phyloP scores from a whole-genome alignment of 257 asterid genomes.

The Solanum sparsipilum region DNA sequence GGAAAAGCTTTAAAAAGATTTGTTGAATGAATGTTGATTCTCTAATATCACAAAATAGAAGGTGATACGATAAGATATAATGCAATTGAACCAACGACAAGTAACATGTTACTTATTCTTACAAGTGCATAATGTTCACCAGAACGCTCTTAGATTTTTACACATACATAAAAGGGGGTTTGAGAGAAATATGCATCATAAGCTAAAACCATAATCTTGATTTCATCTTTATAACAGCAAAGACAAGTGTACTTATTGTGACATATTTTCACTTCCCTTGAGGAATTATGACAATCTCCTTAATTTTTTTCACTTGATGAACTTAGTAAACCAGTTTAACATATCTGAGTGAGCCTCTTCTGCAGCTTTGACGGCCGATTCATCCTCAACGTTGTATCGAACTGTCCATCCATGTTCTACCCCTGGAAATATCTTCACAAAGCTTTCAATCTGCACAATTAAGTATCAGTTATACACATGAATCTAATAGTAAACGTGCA shows the following conservation, averaged over 20 bases:
- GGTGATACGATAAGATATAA: not conserved
- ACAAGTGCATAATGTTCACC: not conserved
- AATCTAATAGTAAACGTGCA: not conserved
- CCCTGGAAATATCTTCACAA: constrained; percentile 54
- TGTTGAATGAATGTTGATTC: not conserved
- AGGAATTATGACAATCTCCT: not conserved
- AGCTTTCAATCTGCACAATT: constrained; percentile 44
- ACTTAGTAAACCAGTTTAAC: constrained; percentile 43
- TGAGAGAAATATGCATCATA: not conserved
- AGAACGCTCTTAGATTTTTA: not conserved
- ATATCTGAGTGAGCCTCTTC: constrained; percentile 49
- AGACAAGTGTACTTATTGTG: not conserved
- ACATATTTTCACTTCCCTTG: not conserved
- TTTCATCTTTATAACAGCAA: not conserved
- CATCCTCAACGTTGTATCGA: constrained; percentile 34
- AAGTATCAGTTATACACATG: not conserved
- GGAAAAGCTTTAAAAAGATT: not conserved
- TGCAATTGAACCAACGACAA: not conserved
- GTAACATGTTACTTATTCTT: not conserved
- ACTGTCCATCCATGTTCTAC: constrained; percentile 59
- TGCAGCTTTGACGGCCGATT: constrained; percentile 37
- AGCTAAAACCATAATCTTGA: not conserved
- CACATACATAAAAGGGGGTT: not conserved
- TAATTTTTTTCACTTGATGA: constrained; percentile 23
- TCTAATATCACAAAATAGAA: not conserved